Base-by-base conservation (phyloP, 2,329 filamentous ascomycete genomes). In the Teratosphaeria destructans region DNA sequence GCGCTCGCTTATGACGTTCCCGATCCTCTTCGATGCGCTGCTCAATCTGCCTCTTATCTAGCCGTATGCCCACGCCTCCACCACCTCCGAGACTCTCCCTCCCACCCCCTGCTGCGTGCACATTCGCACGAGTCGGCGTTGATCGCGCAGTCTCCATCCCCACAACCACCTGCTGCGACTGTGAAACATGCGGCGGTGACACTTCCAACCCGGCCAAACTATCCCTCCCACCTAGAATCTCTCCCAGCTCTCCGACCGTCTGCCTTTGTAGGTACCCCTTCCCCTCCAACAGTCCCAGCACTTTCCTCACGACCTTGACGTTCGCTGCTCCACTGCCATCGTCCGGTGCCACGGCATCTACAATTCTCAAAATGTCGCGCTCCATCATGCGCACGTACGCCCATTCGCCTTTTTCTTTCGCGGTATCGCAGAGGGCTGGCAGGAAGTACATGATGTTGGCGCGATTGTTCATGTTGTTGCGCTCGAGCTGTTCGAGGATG, bases 401-500 rank as follows among this genome's bases (percentile, higher is more conserved):
- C 55, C 23, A 52, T 29, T 54, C 57, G 32, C 55, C 55, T 55
- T 55, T 55, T 65, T 85, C 88, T 63, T 84, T 82, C 26, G 90
- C 89, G 76, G 90, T 81, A 71, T 97, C 93, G 71, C 95, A 89
- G 66, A 99, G 89, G 67, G 93, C 88, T 71, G 97, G 93, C 70
- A 99, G 88, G 75, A 99, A 99, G 76, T 95, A 99, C 88, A 99
- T 95, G 73, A 99, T 97, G 73, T 99, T 99, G 61, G 94, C 95
- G 62, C 93, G 83, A 57, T 87, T 95, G 75, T 99, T 99, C 88
- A 99, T 95, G 66, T 89, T 93, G 66, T 90, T 95, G 69, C 85
- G 83, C 74, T 97, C 93, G 34, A 99, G 81, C 74, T 97, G 93
- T 76, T 99, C 94, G 52, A 99, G 77, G 68, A 99, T 97, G 75